Conservation (phyloP, 352 stramenopile species). For the Achlya hypogyna region DNA sequence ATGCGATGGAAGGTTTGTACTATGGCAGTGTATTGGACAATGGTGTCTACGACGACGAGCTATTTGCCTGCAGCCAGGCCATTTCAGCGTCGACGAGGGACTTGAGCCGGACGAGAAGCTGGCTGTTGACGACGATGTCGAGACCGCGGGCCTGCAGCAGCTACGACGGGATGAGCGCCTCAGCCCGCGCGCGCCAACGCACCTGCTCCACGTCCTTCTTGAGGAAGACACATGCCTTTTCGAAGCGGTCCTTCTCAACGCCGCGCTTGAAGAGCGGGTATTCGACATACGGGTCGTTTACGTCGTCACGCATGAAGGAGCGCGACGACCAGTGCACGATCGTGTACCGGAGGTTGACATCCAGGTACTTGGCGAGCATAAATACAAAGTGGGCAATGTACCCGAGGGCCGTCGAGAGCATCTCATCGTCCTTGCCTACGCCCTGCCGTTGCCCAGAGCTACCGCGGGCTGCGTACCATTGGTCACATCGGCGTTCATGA, state of each 20-base stretch:
- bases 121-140: conserved; percentile 51
- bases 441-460: background rate
- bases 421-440: conserved; percentile 59
- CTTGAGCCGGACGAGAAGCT: conserved; percentile 57
- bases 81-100: conserved; percentile 55
- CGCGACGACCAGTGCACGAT: conserved; percentile 72
- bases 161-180: conserved; percentile 28
- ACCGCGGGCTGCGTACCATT: conserved; percentile 18
- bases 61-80: conserved; percentile 38
- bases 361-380: conserved; percentile 83
- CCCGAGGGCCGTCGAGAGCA: conserved; percentile 71
- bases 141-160: conserved; percentile 65
- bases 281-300: conserved; percentile 68
- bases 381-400: conserved; percentile 84
- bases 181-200: background rate
- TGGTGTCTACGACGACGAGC: background rate
- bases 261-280: conserved; percentile 79
- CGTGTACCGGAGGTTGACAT: conserved; percentile 75
- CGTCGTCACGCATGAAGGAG: conserved; percentile 78
- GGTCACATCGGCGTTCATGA: conserved; percentile 60
- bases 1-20: no score
- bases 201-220: conserved; percentile 80
- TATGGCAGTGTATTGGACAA: no score
- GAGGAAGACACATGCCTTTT: conserved; percentile 68
- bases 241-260: conserved; percentile 63